Conservation (phyloP, 2,329 filamentous ascomycete genomes). For the Orbilia blumenaviensis region DNA sequence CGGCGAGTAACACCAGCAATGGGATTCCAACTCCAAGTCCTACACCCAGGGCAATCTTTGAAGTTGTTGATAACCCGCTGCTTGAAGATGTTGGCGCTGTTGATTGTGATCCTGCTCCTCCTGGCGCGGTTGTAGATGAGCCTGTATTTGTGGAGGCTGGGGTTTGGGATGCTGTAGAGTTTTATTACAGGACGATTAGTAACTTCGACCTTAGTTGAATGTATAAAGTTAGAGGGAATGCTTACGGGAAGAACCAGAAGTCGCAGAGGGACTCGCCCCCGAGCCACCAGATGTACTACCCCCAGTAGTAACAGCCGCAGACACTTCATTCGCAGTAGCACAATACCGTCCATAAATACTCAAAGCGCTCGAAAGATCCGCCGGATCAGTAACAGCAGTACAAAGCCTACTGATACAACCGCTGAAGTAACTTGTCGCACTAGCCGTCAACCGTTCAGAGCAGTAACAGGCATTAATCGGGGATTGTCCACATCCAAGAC, state of each 20-base stretch:
- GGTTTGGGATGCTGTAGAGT: background rate
- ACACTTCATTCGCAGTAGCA: conserved; percentile 55
- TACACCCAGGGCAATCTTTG: conserved; percentile 35
- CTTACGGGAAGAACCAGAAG: background rate
- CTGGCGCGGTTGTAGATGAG: background rate
- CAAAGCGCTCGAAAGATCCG: conserved; percentile 56
- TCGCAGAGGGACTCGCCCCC: background rate
- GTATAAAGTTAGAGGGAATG: background rate
- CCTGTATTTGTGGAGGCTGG: background rate
- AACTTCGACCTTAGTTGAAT: background rate
- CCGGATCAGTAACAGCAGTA: conserved; percentile 54
- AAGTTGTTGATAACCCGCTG: conserved; percentile 13
- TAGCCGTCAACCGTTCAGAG: conserved; percentile 54
- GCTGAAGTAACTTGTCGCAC: conserved; percentile 57
- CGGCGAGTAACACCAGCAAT: background rate
- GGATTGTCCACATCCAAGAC: conserved; percentile 56
- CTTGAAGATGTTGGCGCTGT: background rate
- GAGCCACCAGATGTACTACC: background rate
- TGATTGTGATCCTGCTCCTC: background rate
- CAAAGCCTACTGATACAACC: conserved; percentile 56
- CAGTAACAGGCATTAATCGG: conserved; percentile 58
- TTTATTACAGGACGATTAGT: background rate
- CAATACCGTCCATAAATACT: conserved; percentile 57
- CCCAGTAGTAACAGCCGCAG: background rate
- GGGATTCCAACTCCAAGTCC: conserved; percentile 46